Conservation (phyloP, 2,329 filamentous ascomycete genomes). For the Chaetomium sp. region DNA sequence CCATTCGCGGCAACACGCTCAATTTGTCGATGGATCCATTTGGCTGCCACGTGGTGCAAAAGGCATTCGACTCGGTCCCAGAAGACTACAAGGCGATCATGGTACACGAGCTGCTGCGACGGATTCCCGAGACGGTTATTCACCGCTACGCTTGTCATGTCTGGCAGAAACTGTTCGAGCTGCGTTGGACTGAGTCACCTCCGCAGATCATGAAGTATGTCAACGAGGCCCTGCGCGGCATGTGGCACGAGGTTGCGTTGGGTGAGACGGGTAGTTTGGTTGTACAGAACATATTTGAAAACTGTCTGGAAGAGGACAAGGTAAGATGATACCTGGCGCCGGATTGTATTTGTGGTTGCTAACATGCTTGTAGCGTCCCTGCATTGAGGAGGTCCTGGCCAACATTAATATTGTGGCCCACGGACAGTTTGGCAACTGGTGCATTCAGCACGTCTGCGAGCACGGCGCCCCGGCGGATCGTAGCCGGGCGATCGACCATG, state of each 20-base stretch:
- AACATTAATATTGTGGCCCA: slow-evolving; percentile 97
- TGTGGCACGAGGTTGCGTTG: slow-evolving; percentile 98
- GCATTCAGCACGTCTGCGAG: slow-evolving; percentile 98
- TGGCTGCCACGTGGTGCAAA: slow-evolving; percentile 96
- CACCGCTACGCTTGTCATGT: slow-evolving; percentile 99
- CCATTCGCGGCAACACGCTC: slow-evolving; percentile 91
- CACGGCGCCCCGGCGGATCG: slow-evolving; percentile 90
- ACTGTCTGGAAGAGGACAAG: slow-evolving; percentile 98
- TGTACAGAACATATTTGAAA: slow-evolving; percentile 99
- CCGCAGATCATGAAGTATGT: slow-evolving; percentile 99
- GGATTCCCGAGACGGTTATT: slow-evolving; percentile 96
- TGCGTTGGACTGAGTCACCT: slow-evolving; percentile 91
- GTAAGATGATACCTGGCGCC: slow-evolving; percentile 50
- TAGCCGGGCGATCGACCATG: slow-evolving; percentile 90
- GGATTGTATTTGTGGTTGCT: background rate
- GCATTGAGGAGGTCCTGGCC: slow-evolving; percentile 91
- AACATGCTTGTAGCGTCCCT: slow-evolving; percentile 68
- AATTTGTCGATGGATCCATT: slow-evolving; percentile 98
- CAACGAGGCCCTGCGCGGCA: slow-evolving; percentile 89
- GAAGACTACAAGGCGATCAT: slow-evolving; percentile 98
- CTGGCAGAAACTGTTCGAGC: slow-evolving; percentile 98
- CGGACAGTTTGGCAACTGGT: slow-evolving; percentile 99
- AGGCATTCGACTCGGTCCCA: slow-evolving; percentile 95
- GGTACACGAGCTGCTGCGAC: slow-evolving; percentile 94
- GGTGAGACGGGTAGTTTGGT: slow-evolving; percentile 97